Conservation (phyloP, 2,329 filamentous ascomycete genomes). For the Sarocladiaceae sp. region DNA sequence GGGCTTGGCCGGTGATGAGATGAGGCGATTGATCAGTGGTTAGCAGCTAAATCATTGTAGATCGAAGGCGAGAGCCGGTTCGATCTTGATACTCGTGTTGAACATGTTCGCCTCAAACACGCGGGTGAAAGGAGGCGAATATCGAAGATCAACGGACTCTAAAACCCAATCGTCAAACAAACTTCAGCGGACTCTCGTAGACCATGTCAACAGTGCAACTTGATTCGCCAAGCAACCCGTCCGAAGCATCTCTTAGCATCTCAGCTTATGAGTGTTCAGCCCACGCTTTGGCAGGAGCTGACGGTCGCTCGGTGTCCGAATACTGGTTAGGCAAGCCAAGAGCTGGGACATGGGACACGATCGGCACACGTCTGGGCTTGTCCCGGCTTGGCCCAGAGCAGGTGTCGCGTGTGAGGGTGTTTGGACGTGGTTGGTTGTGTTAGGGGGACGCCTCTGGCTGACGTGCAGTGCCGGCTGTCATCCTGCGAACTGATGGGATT, state of each 20-base stretch:
- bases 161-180: no score
- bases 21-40: not conserved
- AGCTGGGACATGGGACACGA: not conserved
- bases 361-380: conserved; percentile 2
- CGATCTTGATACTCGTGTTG: not conserved
- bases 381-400: conserved; percentile 6
- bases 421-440: not conserved
- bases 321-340: not conserved
- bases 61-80: no score
- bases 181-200: not conserved
- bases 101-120: no score
- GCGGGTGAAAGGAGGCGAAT: no score
- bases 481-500: no score
- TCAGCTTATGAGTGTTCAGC: not conserved
- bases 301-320: conserved; percentile 5
- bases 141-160: no score
- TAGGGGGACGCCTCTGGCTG: no score
- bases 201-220: no score
- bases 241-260: not conserved
- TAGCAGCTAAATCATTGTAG: no score
- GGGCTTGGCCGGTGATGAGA: not conserved
- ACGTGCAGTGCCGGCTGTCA: no score
- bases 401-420: not conserved
- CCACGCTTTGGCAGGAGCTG: not conserved
- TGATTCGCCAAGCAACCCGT: not conserved